Base-by-base conservation (phyloP, 2,329 filamentous ascomycete species). In the Neocatenulostroma microsporum region DNA sequence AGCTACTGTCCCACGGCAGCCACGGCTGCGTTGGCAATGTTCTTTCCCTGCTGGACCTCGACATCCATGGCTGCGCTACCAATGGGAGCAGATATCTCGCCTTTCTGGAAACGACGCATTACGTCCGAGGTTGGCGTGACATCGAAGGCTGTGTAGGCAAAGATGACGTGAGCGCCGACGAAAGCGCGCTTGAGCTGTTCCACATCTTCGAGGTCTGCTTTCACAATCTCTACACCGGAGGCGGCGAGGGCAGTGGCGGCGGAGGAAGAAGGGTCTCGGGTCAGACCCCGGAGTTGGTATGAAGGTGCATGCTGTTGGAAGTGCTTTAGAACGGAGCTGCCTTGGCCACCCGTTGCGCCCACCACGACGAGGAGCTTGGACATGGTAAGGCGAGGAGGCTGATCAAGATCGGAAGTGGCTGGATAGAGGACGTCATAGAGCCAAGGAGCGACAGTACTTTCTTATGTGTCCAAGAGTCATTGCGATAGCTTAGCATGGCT, bases 1-100 rank as follows among this genome's bases (percentile, higher is more conserved):
- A 69, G 40, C 0, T 45, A 52, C 13, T 37, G 30, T 5, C 29
- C 34, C 2, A 53, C 46, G 1, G 37, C 40, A 11, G 69, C 68
- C 12, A 21, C 31, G 0, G 72, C 73, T 0, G 72, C 73, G 42
- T 74, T 67, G 3, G 63, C 69, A 20, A 78, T 70, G 40, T 77
- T 78, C 42, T 63, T 67, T 0, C 73, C 72, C 36, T 76, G 68
- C 11, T 58, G 58, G 7, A 65, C 51, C 54, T 78, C 74, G 3
- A 67, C 54, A 1, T 72, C 60, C 41, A 69, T 72, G 1, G 67
- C 67, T 40, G 63, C 67, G 36, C 52, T 53, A 8, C 67, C 37
- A 25, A 42, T 32, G 3, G 36, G 34, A 5, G 31, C 6, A 12
- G 19, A 12, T 8, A 39, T 3, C 11, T 37, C 25, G 21, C 39